A percentile compares a stretch with the other conserved stretches of the same genome.
These are phyloP conservation scores for Diaporthe citri DNA, from an alignment of 2,329 filamentous ascomycete species.

Conservation along the genomic window DNA sequence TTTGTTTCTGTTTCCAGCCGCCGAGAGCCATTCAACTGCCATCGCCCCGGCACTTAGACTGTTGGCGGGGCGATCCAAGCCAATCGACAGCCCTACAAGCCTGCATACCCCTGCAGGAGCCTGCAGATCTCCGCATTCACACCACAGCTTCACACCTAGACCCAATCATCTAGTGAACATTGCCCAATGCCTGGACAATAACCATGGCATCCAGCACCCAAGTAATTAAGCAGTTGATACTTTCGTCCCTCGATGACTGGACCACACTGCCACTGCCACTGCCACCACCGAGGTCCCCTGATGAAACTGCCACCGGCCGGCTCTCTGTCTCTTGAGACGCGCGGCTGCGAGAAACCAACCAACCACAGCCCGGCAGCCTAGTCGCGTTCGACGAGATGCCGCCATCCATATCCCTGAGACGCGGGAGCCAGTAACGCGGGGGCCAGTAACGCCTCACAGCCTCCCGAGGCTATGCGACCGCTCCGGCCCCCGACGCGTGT, in stretches of 20 bases:
- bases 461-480: neutral
- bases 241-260: neutral
- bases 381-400: neutral
- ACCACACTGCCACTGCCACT: neutral
- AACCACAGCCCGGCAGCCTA: conserved; percentile 1
- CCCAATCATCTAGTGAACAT: neutral
- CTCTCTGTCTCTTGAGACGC: neutral
- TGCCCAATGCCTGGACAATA: neutral
- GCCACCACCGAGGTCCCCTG: neutral
- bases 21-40: conserved; percentile 7
- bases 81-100: conserved; percentile 29
- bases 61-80: conserved; percentile 34
- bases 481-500: neutral
- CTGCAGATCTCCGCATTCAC: conserved; percentile 5
- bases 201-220: neutral
- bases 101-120: conserved; percentile 18
- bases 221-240: neutral
- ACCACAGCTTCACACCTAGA: neutral
- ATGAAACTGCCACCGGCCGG: neutral
- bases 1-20: conserved; percentile 26
- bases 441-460: neutral
- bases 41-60: conserved; percentile 19
- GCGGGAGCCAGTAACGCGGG: conserved; percentile 1
- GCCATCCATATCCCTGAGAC: neutral
- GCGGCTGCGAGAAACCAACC: conserved; percentile 7